phyloP scores from a whole-genome alignment of 129 eudicot species.

The Lactuca sativa region DNA sequence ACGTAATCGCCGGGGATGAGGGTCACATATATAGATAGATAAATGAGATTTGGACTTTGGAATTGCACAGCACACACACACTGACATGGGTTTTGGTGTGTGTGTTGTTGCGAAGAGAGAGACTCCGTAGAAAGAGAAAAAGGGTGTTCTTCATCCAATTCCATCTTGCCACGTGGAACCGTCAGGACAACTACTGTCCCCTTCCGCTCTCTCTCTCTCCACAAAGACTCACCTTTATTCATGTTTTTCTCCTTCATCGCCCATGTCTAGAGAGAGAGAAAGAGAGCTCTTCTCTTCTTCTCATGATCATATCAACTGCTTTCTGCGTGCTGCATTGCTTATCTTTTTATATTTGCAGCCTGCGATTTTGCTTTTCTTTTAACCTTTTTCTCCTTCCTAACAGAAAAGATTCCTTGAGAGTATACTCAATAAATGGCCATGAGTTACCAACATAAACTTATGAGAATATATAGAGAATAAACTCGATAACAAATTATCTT shows the following conservation, averaged over 20 bases:
- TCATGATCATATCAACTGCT: conserved; percentile 25
- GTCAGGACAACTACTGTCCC: conserved; percentile 37
- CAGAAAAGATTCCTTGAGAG: background rate
- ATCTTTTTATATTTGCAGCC: conserved; percentile 7
- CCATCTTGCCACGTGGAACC: conserved; percentile 29
- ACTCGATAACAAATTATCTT: background rate
- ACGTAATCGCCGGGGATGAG: conserved; percentile 27
- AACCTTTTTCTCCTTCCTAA: background rate
- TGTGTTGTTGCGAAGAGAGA: conserved; percentile 30
- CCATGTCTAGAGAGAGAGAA: conserved; percentile 16
- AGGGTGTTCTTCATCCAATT: conserved; percentile 27
- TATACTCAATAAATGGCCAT: background rate
- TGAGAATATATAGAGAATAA: background rate
- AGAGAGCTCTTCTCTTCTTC: background rate
- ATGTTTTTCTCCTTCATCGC: conserved; percentile 12
- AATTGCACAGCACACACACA: conserved; percentile 27
- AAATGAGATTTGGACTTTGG: conserved; percentile 23
- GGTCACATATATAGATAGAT: conserved; percentile 11
- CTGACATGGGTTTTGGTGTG: conserved; percentile 33
- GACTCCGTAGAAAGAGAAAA: conserved; percentile 37
- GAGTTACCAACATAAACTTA: background rate
- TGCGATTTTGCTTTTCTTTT: conserved; percentile 18
- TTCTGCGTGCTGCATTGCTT: conserved; percentile 20
- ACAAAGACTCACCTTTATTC: conserved; percentile 11
- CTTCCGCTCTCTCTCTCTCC: conserved; percentile 10